phyloP scores from a whole-genome alignment of 2,329 filamentous ascomycete species.

The Ilyonectria sp. region DNA sequence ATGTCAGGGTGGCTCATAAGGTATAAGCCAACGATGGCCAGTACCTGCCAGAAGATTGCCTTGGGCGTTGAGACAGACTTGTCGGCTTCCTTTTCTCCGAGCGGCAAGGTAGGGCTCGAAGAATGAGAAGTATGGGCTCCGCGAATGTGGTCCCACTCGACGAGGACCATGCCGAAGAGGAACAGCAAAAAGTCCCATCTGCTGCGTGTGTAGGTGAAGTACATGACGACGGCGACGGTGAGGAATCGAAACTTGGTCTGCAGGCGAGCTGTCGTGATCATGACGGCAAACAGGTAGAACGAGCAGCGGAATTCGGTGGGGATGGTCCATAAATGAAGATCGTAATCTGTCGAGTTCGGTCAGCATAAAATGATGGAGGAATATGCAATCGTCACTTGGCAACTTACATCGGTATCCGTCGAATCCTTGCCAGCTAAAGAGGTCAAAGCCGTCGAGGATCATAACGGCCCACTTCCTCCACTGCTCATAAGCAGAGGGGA shows the following conservation, averaged over 20 bases:
- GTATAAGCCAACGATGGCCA: constrained; percentile 68
- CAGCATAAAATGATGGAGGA: constrained; percentile 28
- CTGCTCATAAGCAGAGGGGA: constrained; percentile 57
- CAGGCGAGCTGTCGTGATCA: constrained; percentile 65
- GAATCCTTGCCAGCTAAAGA: too few species aligned
- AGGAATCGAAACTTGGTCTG: constrained; percentile 59
- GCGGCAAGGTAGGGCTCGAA: constrained; percentile 47
- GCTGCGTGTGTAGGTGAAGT: constrained; percentile 63
- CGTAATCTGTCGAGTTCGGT: constrained; percentile 57
- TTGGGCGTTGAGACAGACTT: constrained; percentile 23
- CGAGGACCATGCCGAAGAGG: constrained; percentile 67
- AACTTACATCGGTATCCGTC: too few species aligned
- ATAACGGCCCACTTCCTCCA: constrained; percentile 59
- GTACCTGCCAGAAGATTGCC: constrained; percentile 54
- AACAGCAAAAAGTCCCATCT: constrained; percentile 72
- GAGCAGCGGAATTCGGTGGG: constrained; percentile 73
- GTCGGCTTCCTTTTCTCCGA: constrained; percentile 36
- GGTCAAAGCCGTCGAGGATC: too few species aligned
- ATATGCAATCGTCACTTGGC: constrained; percentile 43
- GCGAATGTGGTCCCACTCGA: constrained; percentile 68
- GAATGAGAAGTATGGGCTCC: constrained; percentile 56
- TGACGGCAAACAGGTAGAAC: constrained; percentile 69
- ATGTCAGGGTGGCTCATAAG: constrained; percentile 60
- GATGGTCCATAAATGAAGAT: constrained; percentile 75
- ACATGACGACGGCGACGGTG: constrained; percentile 58